Base-by-base conservation (phyloP, 73 alveolate genomes). In the Paraurostyla sp. region DNA sequence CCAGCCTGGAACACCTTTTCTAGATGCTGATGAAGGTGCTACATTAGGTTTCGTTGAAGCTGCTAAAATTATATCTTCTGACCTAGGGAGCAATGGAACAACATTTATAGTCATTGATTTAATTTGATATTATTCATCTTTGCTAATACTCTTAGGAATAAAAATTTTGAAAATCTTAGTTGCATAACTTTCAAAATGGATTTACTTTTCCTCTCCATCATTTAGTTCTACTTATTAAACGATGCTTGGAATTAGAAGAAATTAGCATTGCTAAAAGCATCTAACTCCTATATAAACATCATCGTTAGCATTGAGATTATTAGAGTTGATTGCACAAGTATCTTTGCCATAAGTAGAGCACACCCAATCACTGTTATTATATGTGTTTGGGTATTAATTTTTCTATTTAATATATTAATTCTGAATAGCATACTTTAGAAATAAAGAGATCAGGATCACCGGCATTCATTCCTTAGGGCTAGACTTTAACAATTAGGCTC, bases 1-100 rank as follows among this genome's bases (percentile, higher is more conserved):
- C 89, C 89, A 78, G 3, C 65, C 89, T 25, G 89, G 89, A 7
- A 78, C 60, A 78, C 89, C 71, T 35, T 27, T 73, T 65, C 58
- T 65, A 36, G 82, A 38, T 1, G 7, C 9, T 0, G 56, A 36
- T 15, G 35, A 38, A 0, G 82, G 82, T 3, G 58, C 25, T 18
- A 65, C 58, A 65, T 65, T 58, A 1, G 7, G 7, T 22, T 65
- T 65, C 1, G 25, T 65, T 38, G 45, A 38, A 13, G 82, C 82
- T 11, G 42, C 50, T 65, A 65, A 4, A 1, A 16, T 38, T 15
- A 65, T 65, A 9, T 40, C 41, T 11, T 65, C 82, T 38, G 35
- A 13, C 36, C 41, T 65, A 4, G 56, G 13, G 0, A 35, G 3
- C 15, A 65, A 13, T 15, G 82, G 82, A 1, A 16, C 32, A 0